Percentiles rank a stretch among this genome's conserved stretches.
phyloP scores from a whole-genome alignment of 352 stramenopile species.

The Pythium pyrilobum region DNA sequence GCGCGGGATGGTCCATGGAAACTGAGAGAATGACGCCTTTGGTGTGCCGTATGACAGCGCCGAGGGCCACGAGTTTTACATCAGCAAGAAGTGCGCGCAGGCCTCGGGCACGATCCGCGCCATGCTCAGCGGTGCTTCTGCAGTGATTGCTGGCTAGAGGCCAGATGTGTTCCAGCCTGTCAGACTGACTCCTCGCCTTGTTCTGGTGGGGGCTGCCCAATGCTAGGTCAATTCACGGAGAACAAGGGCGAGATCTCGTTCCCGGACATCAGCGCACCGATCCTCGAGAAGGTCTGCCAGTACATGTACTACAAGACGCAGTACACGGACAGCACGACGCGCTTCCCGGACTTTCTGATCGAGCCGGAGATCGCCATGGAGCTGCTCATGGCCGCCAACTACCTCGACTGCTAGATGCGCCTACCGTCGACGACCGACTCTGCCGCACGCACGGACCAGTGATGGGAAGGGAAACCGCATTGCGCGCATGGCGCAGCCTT shows the following conservation, averaged over 20 bases:
- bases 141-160: not conserved
- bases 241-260: slow-evolving; percentile 97
- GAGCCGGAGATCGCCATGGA: slow-evolving; percentile 97
- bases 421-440: too few relatives aligned
- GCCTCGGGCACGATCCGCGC: slow-evolving; percentile 95
- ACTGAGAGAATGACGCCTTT: slow-evolving; percentile 1
- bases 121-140: slow-evolving; percentile 91
- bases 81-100: slow-evolving; percentile 91
- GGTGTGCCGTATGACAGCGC: slow-evolving; percentile 47
- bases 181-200: not conserved
- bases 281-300: slow-evolving; percentile 97
- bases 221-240: slow-evolving; percentile 86
- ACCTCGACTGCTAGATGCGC: slow-evolving; percentile 92
- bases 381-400: slow-evolving; percentile 97
- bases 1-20: not conserved
- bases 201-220: not conserved
- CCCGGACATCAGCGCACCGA: slow-evolving; percentile 92
- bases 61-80: slow-evolving; percentile 94
- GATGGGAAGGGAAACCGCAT: too few relatives aligned
- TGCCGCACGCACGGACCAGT: not conserved
- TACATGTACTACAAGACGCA: slow-evolving; percentile 99
- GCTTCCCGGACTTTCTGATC: slow-evolving; percentile 97
- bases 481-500: not conserved
- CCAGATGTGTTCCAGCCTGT: too few relatives aligned
- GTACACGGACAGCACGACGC: slow-evolving; percentile 92